Evolutionary conservation across 192 early-diverging fungal species (phyloP).

Genomic region (Coemansia javaensis): DNA sequence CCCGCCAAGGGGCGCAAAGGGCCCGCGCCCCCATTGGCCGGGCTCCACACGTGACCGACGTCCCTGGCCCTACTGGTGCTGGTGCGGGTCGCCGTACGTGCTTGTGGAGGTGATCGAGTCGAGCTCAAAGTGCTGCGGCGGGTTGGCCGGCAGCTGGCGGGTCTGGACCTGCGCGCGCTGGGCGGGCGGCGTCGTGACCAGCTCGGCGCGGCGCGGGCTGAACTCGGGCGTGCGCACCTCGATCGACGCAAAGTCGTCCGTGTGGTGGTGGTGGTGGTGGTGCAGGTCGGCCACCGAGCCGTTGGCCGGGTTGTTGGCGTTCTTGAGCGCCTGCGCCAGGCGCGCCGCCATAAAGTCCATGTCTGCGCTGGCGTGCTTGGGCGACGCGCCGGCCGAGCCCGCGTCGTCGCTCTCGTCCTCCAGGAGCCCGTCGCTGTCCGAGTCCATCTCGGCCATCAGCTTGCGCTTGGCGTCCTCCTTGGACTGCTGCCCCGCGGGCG

Average conservation of each 20-base stretch:
- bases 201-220: slow-evolving; percentile 19
- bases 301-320: slow-evolving; percentile 10
- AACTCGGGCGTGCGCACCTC: slow-evolving; percentile 8
- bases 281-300: background rate
- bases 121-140: background rate
- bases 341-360: slow-evolving; percentile 34
- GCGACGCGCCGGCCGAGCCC: slow-evolving; percentile 4
- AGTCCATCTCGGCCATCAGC: background rate
- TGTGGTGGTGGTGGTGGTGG: background rate
- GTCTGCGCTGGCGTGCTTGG: slow-evolving; percentile 24
- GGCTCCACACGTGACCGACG: no score
- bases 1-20: no score
- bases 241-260: slow-evolving; percentile 1
- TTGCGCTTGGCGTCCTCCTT: slow-evolving; percentile 26
- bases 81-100: no score
- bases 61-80: no score
- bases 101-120: background rate
- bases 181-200: slow-evolving; percentile 14
- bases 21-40: no score
- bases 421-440: slow-evolving; percentile 23
- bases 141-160: background rate
- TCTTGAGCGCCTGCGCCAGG: slow-evolving; percentile 24
- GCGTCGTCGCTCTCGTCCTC: slow-evolving; percentile 33
- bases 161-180: slow-evolving; percentile 16
- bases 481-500: no score